Evolutionary conservation across 352 stramenopile species (phyloP), one percentile per base, ranked within the genome.

Genomic region (Phytophthora hibernalis): DNA sequence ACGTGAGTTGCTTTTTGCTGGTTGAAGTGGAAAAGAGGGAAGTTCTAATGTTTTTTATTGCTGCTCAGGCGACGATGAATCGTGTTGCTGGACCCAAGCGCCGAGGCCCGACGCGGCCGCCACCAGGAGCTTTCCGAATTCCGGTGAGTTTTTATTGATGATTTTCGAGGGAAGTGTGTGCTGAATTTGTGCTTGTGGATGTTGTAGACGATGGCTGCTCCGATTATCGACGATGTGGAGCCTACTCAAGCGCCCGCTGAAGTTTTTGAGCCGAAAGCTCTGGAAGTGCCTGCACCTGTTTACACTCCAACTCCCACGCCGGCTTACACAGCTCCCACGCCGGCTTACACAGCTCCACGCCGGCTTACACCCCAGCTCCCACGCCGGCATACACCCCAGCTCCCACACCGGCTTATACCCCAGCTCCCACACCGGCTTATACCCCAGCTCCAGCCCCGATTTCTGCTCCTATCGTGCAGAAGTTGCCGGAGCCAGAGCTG

Each of bases 61-160:
- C 21, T 5, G 11, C 16, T 10, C 16, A 96, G 85, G 67, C 83
- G 22, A 95, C 84, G 2, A 92, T 96, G 83, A 83, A 80, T 15
- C 75, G 88, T 61, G 88, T 85, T 53, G 77, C 85, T 10, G 88
- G 84, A 35, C 88, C 88, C 0, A 93, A 93, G 61, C 88, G 88
- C 42, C 79, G 88, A 53, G 88, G 83, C n/a, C 86, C 86, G 4
- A 79, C 82, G 15, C 63, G 79, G n/a, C 70, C 77, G 30, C 84
- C 86, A 15, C 82, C 86, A 15, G 86, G 82, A 54, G 83, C 83
- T 47, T 83, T 91, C 28, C 77, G 81, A 33, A 80, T 92, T 65
- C 68, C 82, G 38, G 77, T 88, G 13, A n/a, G 72, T 59, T 45
- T 37, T 47, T 54, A 30, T 11, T 68, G 22, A 28, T 43, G 48